Evolutionary conservation across 108 stramenopile genomes (phyloP).

Genomic region (Aurantiochytrium sp.): DNA sequence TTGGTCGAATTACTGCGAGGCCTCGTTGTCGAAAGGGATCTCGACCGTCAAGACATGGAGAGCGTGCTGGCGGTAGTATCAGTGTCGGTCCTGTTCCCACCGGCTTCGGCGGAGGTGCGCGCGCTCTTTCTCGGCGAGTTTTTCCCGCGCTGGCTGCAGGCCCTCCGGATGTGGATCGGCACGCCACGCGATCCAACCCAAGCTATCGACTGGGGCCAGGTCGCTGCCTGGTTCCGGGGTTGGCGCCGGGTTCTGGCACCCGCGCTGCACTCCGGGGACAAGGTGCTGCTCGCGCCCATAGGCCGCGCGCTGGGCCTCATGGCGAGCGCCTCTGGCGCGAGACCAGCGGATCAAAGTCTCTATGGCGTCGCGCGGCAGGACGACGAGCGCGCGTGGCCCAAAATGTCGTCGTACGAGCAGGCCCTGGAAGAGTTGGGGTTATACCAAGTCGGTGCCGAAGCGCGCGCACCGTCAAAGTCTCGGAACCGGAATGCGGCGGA

Average conservation of each 20-base stretch:
- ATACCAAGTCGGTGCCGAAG: no score
- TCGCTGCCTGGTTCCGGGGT: background rate
- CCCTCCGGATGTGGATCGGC: background rate
- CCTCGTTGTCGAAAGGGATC: background rate
- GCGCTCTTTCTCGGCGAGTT: background rate
- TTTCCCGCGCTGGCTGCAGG: background rate
- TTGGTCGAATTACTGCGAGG: background rate
- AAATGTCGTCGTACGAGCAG: background rate
- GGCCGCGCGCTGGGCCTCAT: background rate
- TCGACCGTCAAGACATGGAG: no score
- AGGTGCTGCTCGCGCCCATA: background rate
- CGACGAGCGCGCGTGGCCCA: background rate
- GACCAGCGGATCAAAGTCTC: background rate
- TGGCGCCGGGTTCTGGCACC: background rate
- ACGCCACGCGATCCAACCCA: background rate
- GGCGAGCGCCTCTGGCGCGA: background rate
- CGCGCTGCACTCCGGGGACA: background rate
- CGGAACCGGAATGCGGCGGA: no score
- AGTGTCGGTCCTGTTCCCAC: background rate
- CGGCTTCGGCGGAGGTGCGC: background rate
- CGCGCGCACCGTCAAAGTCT: no score
- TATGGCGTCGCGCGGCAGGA: background rate
- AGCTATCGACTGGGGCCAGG: background rate
- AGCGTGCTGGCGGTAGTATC: no score
- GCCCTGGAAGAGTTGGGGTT: no score